Evolutionary conservation across 371 early-diverging fungal species (phyloP).

Genomic region (Mortierella polycephala): DNA sequence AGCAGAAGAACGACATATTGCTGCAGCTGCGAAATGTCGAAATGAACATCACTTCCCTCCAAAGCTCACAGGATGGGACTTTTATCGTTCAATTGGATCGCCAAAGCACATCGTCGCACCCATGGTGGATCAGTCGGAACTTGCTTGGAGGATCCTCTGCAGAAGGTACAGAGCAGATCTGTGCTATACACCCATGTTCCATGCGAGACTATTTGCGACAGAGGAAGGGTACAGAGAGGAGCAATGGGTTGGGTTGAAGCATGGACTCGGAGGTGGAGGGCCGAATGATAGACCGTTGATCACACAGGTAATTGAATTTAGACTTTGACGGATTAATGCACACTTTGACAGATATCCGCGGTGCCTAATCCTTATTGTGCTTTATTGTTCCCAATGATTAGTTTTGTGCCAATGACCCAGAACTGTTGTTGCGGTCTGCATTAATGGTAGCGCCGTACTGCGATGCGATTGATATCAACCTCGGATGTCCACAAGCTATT

Average conservation of each 20-base stretch:
- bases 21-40: slow-evolving; percentile 31
- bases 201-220: slow-evolving; percentile 84
- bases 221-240: slow-evolving; percentile 76
- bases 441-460: slow-evolving; percentile 85
- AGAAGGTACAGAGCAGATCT: slow-evolving; percentile 92
- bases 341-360: neutral
- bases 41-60: slow-evolving; percentile 36
- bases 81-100: slow-evolving; percentile 77
- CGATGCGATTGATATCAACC: slow-evolving; percentile 97
- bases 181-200: slow-evolving; percentile 99
- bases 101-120: slow-evolving; percentile 90
- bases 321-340: neutral
- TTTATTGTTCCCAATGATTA: slow-evolving; percentile 40
- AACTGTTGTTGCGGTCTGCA: slow-evolving; percentile 87
- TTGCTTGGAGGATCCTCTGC: slow-evolving; percentile 95
- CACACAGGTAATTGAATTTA: slow-evolving; percentile 75
- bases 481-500: slow-evolving; percentile 99
- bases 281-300: slow-evolving; percentile 89
- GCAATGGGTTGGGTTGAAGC: slow-evolving; percentile 64
- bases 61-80: slow-evolving; percentile 85
- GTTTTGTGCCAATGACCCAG: slow-evolving; percentile 99
- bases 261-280: slow-evolving; percentile 65
- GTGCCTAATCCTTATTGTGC: neutral
- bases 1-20: slow-evolving; percentile 33
- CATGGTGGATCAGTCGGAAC: slow-evolving; percentile 95